phyloP scores from a whole-genome alignment of 352 stramenopile species.

The Pythium aquatile region DNA sequence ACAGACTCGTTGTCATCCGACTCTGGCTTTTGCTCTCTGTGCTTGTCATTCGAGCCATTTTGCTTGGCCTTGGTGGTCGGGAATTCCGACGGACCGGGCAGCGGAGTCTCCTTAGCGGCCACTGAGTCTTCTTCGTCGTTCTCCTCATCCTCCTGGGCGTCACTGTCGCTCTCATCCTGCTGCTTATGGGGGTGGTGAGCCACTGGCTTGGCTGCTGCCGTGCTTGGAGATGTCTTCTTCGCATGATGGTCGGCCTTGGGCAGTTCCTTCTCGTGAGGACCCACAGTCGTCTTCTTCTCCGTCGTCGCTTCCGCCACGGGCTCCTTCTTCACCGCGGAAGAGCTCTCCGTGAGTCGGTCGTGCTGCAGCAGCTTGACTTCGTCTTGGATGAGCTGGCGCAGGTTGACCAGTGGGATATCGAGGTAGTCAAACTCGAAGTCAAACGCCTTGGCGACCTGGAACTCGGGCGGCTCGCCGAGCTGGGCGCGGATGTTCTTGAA shows the following conservation, averaged over 20 bases:
- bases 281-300: slow-evolving; percentile 7
- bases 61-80: slow-evolving; percentile 9
- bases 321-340: slow-evolving; percentile 17
- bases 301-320: background rate
- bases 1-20: slow-evolving; percentile 41
- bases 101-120: background rate
- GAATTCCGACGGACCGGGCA: slow-evolving; percentile 14
- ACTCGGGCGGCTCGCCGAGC: slow-evolving; percentile 65
- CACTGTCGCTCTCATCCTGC: slow-evolving; percentile 26
- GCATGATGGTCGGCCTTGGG: slow-evolving; percentile 9
- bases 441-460: slow-evolving; percentile 62
- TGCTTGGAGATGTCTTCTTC: slow-evolving; percentile 22
- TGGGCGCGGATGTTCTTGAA: slow-evolving; percentile 74
- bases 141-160: slow-evolving; percentile 8
- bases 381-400: slow-evolving; percentile 74
- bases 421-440: slow-evolving; percentile 87
- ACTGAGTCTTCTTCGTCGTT: background rate
- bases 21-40: slow-evolving; percentile 36
- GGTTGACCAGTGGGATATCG: slow-evolving; percentile 50
- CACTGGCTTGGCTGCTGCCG: slow-evolving; percentile 6
- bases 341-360: slow-evolving; percentile 28
- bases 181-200: slow-evolving; percentile 13
- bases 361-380: slow-evolving; percentile 72
- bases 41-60: background rate
- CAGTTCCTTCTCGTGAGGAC: slow-evolving; percentile 11